Conservation (phyloP, 1,139 yeast species). For the Geotrichum armillariae region DNA sequence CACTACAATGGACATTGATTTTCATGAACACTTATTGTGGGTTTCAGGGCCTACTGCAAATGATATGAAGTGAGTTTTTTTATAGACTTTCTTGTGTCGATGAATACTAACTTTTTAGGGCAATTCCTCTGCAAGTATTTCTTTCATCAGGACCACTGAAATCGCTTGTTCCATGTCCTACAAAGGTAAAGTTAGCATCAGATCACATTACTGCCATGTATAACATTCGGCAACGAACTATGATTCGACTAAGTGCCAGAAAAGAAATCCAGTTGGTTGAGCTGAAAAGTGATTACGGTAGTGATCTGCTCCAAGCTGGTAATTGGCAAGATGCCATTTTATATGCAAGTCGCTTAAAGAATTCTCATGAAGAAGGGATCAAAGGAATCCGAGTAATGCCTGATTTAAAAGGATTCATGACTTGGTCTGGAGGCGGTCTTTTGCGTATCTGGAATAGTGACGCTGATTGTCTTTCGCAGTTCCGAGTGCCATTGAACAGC, state of each 20-base stretch:
- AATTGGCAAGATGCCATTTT: slow-evolving; percentile 4
- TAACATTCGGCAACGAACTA: background rate
- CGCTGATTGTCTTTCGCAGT: slow-evolving; percentile 25
- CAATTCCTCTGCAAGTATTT: slow-evolving; percentile 8
- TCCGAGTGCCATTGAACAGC: slow-evolving; percentile 4
- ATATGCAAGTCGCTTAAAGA: slow-evolving; percentile 6
- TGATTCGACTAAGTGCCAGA: slow-evolving; percentile 10
- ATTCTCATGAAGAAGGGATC: slow-evolving; percentile 14
- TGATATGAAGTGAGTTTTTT: slow-evolving; percentile 14
- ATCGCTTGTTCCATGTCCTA: background rate
- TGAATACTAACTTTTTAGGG: slow-evolving; percentile 6
- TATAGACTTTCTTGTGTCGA: background rate
- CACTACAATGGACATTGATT: slow-evolving; percentile 31
- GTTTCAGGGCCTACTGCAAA: slow-evolving; percentile 26
- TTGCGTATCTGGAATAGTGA: slow-evolving; percentile 28
- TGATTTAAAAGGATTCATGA: slow-evolving; percentile 24
- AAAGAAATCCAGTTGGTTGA: slow-evolving; percentile 11
- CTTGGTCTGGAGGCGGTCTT: slow-evolving; percentile 34
- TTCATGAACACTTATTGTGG: slow-evolving; percentile 24
- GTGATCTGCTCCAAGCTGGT: background rate
- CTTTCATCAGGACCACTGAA: slow-evolving; percentile 1
- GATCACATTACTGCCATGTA: slow-evolving; percentile 12
- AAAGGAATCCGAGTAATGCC: slow-evolving; percentile 12
- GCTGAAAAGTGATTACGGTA: background rate
- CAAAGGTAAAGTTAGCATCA: slow-evolving; percentile 4